These are phyloP conservation scores for Amphirosellinia nigrospora DNA, from an alignment of 495 filamentous ascomycete genomes.

Conservation along the genomic window DNA sequence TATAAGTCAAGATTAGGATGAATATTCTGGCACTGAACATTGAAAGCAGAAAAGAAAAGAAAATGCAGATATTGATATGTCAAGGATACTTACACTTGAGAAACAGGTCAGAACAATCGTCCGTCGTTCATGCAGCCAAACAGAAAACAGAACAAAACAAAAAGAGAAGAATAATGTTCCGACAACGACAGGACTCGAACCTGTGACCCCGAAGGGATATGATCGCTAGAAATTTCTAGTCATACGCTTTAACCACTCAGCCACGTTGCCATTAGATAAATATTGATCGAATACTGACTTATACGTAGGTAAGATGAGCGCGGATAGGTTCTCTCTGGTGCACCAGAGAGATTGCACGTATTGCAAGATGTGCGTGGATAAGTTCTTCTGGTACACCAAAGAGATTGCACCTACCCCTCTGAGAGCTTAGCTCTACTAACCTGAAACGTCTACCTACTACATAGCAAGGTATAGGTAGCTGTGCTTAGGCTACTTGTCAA, in stretches of 20 bases:
- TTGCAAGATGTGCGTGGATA: too few species aligned
- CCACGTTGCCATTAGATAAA: not conserved
- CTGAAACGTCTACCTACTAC: not conserved
- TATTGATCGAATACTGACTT: not conserved
- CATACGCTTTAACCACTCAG: conserved; percentile 14
- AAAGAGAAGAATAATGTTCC: not conserved
- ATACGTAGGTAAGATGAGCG: not conserved
- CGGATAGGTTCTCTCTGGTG: too few species aligned
- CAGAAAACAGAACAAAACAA: not conserved
- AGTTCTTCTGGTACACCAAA: too few species aligned
- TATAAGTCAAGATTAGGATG: too few species aligned
- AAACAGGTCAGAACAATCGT: too few species aligned
- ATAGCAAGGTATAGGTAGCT: too few species aligned
- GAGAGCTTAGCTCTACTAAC: not conserved
- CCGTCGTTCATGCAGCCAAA: too few species aligned
- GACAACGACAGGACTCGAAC: conserved; percentile 17
- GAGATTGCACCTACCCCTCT: not conserved
- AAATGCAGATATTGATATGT: too few species aligned
- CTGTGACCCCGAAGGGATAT: conserved; percentile 4
- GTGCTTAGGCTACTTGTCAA: not conserved
- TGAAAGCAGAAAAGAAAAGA: too few species aligned
- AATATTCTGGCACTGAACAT: too few species aligned
- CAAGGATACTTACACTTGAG: too few species aligned
- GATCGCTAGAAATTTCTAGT: conserved; percentile 3
- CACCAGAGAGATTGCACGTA: too few species aligned